These are phyloP conservation scores for Rutstroemia sydowiana DNA, from an alignment of 2,329 filamentous ascomycete species.

Conservation along the genomic window DNA sequence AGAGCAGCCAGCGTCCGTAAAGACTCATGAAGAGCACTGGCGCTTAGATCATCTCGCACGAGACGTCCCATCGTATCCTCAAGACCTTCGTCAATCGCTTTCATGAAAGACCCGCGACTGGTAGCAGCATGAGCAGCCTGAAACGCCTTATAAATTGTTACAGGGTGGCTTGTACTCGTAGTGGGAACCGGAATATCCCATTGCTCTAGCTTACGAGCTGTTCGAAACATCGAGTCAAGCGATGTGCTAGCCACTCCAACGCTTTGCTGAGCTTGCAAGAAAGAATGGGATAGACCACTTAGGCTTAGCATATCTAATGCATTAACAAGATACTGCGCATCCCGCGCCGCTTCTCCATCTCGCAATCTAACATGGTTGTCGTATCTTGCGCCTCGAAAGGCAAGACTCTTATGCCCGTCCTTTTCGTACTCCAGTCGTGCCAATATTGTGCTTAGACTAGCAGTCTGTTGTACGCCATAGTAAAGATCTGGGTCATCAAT, in stretches of 20 bases:
- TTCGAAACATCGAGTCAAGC: slow-evolving; percentile 67
- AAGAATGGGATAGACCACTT: slow-evolving; percentile 74
- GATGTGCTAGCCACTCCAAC: slow-evolving; percentile 49
- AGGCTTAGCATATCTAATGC: slow-evolving; percentile 76
- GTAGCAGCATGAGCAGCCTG: slow-evolving; percentile 67
- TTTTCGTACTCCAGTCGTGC: slow-evolving; percentile 82
- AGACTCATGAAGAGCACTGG: slow-evolving; percentile 45
- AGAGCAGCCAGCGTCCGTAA: slow-evolving; percentile 63
- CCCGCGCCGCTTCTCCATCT: slow-evolving; percentile 47
- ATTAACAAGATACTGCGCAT: slow-evolving; percentile 64
- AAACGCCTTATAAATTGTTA: slow-evolving; percentile 71
- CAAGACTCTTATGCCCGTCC: slow-evolving; percentile 76
- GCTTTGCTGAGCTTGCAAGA: slow-evolving; percentile 62
- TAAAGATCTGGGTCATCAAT: slow-evolving; percentile 95
- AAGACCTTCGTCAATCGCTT: slow-evolving; percentile 57
- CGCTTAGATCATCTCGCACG: slow-evolving; percentile 41
- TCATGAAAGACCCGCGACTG: slow-evolving; percentile 45
- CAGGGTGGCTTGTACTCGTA: slow-evolving; percentile 52
- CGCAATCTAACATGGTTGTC: slow-evolving; percentile 70
- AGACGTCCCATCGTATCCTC: slow-evolving; percentile 52
- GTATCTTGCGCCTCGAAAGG: slow-evolving; percentile 85
- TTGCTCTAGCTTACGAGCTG: slow-evolving; percentile 75
- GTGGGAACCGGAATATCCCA: slow-evolving; percentile 82
- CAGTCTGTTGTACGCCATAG: slow-evolving; percentile 77
- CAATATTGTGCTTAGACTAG: slow-evolving; percentile 70